Conservation (phyloP, 2,329 filamentous ascomycete genomes). For the Epichloe glyceriae region DNA sequence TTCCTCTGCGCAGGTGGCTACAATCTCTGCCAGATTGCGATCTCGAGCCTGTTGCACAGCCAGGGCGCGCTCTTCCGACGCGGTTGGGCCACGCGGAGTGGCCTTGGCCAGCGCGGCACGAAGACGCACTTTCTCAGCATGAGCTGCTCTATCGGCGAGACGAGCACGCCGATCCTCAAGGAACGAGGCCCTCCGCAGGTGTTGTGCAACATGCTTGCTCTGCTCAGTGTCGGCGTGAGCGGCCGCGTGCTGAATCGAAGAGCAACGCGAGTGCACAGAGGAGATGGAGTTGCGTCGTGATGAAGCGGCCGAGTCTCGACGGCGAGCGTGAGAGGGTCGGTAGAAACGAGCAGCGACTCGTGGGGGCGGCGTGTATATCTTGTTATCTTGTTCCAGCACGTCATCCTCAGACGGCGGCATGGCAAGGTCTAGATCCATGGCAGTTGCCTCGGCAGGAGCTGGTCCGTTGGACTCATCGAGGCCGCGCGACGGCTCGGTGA, state of each 20-base stretch:
- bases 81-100: conserved; percentile 46
- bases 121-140: conserved; percentile 71
- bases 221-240: conserved; percentile 44
- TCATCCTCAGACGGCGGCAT: conserved; percentile 27
- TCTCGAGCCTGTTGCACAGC: conserved; percentile 68
- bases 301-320: conserved; percentile 64
- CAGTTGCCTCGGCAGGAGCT: conserved; percentile 18
- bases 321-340: conserved; percentile 49
- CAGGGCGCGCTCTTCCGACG: conserved; percentile 63
- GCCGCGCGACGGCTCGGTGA: conserved; percentile 29
- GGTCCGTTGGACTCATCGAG: conserved; percentile 22
- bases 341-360: conserved; percentile 71
- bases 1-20: conserved; percentile 69
- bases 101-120: conserved; percentile 64
- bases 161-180: conserved; percentile 70
- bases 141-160: conserved; percentile 65
- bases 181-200: conserved; percentile 67
- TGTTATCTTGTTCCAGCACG: conserved; percentile 20
- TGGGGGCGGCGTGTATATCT: conserved; percentile 51
- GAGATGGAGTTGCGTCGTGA: conserved; percentile 71
- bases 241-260: conserved; percentile 38
- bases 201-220: conserved; percentile 67
- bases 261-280: conserved; percentile 59
- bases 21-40: conserved; percentile 70
- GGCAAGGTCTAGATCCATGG: conserved; percentile 22